These are phyloP conservation scores for Grosmannia penicillata DNA, from an alignment of 2,329 filamentous ascomycete species.

Conservation along the genomic window DNA sequence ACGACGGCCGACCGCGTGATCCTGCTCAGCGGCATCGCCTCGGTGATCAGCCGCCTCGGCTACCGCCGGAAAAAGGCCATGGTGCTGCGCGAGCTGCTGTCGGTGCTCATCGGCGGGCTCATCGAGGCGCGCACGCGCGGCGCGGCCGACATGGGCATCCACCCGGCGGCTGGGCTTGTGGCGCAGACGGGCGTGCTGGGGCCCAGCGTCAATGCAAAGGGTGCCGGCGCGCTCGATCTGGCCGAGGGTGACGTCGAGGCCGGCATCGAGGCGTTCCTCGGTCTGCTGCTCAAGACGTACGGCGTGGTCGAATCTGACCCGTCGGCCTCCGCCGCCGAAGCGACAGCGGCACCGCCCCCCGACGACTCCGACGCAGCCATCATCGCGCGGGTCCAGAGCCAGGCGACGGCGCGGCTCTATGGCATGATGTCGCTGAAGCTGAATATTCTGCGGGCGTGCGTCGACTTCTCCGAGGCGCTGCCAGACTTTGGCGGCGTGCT, in stretches of 20 bases:
- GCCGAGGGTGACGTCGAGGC: constrained; percentile 50
- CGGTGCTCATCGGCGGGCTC: constrained; percentile 67
- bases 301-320: constrained; percentile 41
- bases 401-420: constrained; percentile 47
- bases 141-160: constrained; percentile 90
- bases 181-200: too few species aligned
- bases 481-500: constrained; percentile 87
- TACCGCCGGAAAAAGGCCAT: constrained; percentile 83
- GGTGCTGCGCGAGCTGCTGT: constrained; percentile 72
- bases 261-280: constrained; percentile 49
- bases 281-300: constrained; percentile 46
- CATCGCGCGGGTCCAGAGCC: constrained; percentile 42
- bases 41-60: constrained; percentile 67
- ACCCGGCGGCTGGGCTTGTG: constrained; percentile 77
- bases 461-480: constrained; percentile 84
- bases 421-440: constrained; percentile 72
- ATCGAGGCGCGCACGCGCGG: constrained; percentile 85
- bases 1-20: constrained; percentile 63
- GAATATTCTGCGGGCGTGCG: constrained; percentile 76
- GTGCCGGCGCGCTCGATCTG: constrained; percentile 36
- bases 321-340: constrained; percentile 10
- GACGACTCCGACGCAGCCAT: constrained; percentile 37
- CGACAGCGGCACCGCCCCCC: constrained; percentile 3
- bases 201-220: constrained; percentile 3
- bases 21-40: constrained; percentile 72